Conservation (phyloP, 768 basidiomycete species). For the Lentinula boryana region DNA sequence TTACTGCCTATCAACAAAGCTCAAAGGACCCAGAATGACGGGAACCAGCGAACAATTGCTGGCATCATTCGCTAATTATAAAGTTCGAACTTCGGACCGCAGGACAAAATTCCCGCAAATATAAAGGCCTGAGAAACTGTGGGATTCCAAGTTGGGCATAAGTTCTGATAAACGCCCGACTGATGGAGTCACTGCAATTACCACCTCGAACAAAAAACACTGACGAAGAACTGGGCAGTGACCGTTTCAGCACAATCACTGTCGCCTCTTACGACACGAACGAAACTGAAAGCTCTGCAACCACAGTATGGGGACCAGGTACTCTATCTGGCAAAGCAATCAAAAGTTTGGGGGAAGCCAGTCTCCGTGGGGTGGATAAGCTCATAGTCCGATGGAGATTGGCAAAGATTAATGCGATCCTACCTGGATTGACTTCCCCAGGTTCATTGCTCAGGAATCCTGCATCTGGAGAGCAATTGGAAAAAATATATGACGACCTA, state of each 20-base stretch:
- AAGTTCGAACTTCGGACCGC: no score
- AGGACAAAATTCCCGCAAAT: no score
- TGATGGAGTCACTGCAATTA: background rate
- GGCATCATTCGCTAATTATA: no score
- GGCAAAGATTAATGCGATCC: constrained; percentile 7
- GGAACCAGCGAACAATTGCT: no score
- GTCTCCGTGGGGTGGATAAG: constrained; percentile 13
- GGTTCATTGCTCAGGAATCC: background rate
- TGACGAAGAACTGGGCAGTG: background rate
- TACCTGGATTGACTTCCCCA: constrained; percentile 1
- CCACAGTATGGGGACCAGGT: constrained; percentile 16
- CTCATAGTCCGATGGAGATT: constrained; percentile 12
- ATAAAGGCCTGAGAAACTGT: no score
- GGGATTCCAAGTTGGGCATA: no score
- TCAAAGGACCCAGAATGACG: no score
- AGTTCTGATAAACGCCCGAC: no score
- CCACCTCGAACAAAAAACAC: background rate
- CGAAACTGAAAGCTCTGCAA: constrained; percentile 8
- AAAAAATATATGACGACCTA: constrained; percentile 11
- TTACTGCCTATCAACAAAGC: no score
- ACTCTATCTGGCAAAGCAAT: constrained; percentile 15
- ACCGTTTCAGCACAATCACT: background rate
- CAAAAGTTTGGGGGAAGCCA: constrained; percentile 15
- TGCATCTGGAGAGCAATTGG: constrained; percentile 5
- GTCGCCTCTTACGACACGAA: background rate